Evolutionary conservation across 1,139 yeast genomes (phyloP).

Genomic region (Blastobotrys buckinghamii): DNA sequence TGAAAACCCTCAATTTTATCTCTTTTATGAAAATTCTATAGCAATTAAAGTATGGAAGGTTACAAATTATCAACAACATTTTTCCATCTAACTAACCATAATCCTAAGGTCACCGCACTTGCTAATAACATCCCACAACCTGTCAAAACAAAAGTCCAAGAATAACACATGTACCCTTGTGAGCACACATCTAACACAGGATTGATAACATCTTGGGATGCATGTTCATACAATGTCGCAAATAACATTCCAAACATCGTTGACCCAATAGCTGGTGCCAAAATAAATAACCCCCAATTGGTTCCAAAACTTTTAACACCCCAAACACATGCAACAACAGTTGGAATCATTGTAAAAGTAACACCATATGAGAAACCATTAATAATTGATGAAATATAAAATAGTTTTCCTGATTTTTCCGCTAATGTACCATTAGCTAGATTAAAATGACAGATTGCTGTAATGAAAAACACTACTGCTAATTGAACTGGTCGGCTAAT

Average conservation of each 20-base stretch:
- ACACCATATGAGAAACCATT: slow-evolving; percentile 80
- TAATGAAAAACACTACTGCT: slow-evolving; percentile 20
- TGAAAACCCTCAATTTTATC: too few species aligned
- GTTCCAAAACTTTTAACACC: slow-evolving; percentile 88
- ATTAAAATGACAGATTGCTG: slow-evolving; percentile 26
- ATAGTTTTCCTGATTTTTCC: slow-evolving; percentile 23
- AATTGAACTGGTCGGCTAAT: slow-evolving; percentile 30
- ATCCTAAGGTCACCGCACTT: slow-evolving; percentile 12
- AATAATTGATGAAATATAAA: slow-evolving; percentile 43
- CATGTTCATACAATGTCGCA: slow-evolving; percentile 56
- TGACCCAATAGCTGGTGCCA: slow-evolving; percentile 88
- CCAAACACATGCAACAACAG: slow-evolving; percentile 78
- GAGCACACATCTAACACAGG: slow-evolving; percentile 12
- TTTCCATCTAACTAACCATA: slow-evolving; percentile 12
- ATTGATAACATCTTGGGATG: slow-evolving; percentile 3
- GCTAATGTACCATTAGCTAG: slow-evolving; percentile 38
- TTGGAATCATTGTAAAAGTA: slow-evolving; percentile 77
- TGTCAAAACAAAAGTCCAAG: slow-evolving; percentile 21
- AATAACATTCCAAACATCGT: slow-evolving; percentile 63
- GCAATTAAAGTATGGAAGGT: too few species aligned
- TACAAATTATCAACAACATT: slow-evolving; percentile 4
- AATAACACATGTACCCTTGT: slow-evolving; percentile 25
- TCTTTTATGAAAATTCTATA: too few species aligned
- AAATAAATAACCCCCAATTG: slow-evolving; percentile 86
- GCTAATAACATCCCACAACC: slow-evolving; percentile 22